Conservation (phyloP, 139 green algal genomes). For the Coccomyxa sp. region DNA sequence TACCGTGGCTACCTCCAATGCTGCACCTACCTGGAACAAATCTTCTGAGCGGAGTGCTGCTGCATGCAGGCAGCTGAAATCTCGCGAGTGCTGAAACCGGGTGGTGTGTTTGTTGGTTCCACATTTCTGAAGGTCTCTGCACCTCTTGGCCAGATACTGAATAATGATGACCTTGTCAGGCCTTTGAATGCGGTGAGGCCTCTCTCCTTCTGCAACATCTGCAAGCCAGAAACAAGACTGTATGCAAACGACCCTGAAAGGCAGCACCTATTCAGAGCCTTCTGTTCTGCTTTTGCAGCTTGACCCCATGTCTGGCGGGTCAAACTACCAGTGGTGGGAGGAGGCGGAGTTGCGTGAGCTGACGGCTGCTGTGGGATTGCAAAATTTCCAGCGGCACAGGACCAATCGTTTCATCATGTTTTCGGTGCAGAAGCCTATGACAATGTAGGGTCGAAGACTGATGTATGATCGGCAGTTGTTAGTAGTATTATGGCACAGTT, state of each 20-base stretch:
- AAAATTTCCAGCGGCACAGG: conserved; percentile 54
- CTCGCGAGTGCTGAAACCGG: conserved; percentile 80
- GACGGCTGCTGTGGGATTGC: conserved; percentile 48
- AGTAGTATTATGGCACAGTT: no score
- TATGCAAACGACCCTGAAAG: background rate
- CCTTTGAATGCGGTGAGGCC: conserved; percentile 51
- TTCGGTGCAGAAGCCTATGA: background rate
- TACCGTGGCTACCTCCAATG: background rate
- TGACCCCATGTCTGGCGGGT: background rate
- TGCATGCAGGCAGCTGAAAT: conserved; percentile 79
- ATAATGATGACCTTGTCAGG: conserved; percentile 54
- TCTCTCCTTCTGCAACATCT: background rate
- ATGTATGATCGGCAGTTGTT: no score
- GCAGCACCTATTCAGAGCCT: background rate
- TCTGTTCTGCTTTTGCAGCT: background rate
- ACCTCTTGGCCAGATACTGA: conserved; percentile 60
- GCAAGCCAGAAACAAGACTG: background rate
- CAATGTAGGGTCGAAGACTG: no score
- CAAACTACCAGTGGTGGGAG: conserved; percentile 61
- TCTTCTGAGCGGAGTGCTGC: background rate
- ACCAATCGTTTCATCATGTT: conserved; percentile 84
- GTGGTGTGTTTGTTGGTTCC: conserved; percentile 87
- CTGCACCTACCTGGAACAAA: background rate
- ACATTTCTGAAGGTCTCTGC: conserved; percentile 78
- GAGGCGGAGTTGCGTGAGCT: conserved; percentile 83